Base-by-base conservation (phyloP, 768 basidiomycete genomes). In the Melanogaster broomeanus region DNA sequence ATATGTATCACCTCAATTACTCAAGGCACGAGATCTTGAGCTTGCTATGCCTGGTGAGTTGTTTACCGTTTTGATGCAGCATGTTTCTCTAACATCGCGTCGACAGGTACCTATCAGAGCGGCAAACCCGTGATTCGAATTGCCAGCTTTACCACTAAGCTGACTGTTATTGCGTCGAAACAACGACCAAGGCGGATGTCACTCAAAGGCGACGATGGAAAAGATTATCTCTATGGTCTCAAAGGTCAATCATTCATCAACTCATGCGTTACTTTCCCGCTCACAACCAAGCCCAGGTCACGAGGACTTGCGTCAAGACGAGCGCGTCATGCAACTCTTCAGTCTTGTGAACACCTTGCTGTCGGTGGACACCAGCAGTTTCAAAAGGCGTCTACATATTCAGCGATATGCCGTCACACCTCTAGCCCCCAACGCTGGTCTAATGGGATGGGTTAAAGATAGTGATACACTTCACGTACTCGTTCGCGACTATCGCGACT, bases 291-390 rank as follows among this genome's bases (percentile, higher is more conserved):
- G 27, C 39, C 41, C 56, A 95, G 93, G 97, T 8, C 97, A 99
- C 69, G 97, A 99, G 73, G 97, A 99, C 74, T 78, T 99, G 45
- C 93, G 97, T 35, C 97, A 98, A 71, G 97, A 99, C 66, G 97
- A 99, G 63, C 84, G 97, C 55, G 97, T 98, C 49, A 98, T 98
- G 96, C 97, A 99, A 68, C 80, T 98, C 18, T 98, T 98, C 70
- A 90, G 97, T 52, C 84, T 99, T 42, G 90, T 98, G 61, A 99
- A 99, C 70, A 96, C 93, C 0, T 74, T 98, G 2, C 83, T 99
- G 25, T 87, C 90, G 7, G 86, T 93, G 18, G 96, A 99, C 63
- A 90, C 93, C 19, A 85, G 90, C 64, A 93, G 92, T 66, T 98
- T 96, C 81, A 97, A 96, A 74, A 80, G 97, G 31, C 92, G 94